Percentiles rank a stretch among this genome's conserved stretches.
phyloP scores from a whole-genome alignment of 1,139 yeast genomes.

The Hemisphaericaspora xylanilytica region DNA sequence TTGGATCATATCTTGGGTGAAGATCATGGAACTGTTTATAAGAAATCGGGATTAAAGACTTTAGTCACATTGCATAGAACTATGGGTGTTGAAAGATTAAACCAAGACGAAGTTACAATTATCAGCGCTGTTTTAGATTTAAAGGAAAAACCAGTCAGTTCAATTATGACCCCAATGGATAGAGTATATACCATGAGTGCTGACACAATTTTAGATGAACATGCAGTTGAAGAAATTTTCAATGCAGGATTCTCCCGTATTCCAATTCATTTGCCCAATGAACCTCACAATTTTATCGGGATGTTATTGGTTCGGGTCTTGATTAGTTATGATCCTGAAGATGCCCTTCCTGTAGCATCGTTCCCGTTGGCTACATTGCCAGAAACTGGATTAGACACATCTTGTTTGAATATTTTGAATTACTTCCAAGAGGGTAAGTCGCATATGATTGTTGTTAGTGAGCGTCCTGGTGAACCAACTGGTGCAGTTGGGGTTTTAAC shows the following conservation, averaged over 20 bases:
- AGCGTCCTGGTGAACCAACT: slow-evolving; percentile 77
- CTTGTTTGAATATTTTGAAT: slow-evolving; percentile 88
- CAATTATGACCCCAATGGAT: slow-evolving; percentile 92
- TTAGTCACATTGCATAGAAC: slow-evolving; percentile 89
- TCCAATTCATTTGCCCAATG: slow-evolving; percentile 90
- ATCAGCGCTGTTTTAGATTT: slow-evolving; percentile 91
- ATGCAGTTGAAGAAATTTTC: slow-evolving; percentile 82
- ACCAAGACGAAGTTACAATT: slow-evolving; percentile 94
- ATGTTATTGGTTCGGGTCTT: slow-evolving; percentile 91
- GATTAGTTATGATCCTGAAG: slow-evolving; percentile 96
- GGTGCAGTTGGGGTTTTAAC: slow-evolving; percentile 94
- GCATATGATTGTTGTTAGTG: slow-evolving; percentile 93
- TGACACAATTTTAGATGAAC: slow-evolving; percentile 78
- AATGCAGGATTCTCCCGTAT: slow-evolving; percentile 94
- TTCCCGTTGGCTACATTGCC: slow-evolving; percentile 96
- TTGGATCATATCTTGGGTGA: slow-evolving; percentile 86
- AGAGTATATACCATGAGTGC: slow-evolving; percentile 89
- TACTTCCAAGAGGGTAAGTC: slow-evolving; percentile 98
- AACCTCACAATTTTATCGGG: slow-evolving; percentile 89
- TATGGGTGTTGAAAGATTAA: slow-evolving; percentile 92
- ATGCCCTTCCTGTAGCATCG: slow-evolving; percentile 85
- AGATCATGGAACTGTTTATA: slow-evolving; percentile 94
- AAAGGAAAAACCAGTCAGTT: slow-evolving; percentile 83
- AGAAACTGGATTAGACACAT: slow-evolving; percentile 87
- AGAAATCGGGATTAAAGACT: slow-evolving; percentile 89